Percentiles rank a stretch among this genome's conserved stretches.
Evolutionary conservation across 129 eudicot species (phyloP).

Genomic region (Silybum marianum): DNA sequence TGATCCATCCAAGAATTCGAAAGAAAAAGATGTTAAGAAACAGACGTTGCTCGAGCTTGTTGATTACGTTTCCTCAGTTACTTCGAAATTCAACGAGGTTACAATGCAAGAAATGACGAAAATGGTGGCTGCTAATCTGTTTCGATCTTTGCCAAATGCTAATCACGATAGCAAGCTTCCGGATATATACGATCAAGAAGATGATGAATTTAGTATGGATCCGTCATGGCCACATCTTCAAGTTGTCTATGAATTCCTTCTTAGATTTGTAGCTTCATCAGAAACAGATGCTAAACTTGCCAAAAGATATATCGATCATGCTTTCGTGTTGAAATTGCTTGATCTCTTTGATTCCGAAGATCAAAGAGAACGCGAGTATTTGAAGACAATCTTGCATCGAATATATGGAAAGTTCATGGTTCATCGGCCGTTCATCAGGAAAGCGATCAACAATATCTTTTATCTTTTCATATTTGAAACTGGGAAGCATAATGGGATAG

Average conservation of each 20-base stretch:
- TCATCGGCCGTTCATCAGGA: conserved; percentile 76
- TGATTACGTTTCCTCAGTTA: conserved; percentile 57
- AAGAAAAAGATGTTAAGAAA: conserved; percentile 69
- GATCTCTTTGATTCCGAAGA: conserved; percentile 65
- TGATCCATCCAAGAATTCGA: conserved; percentile 42
- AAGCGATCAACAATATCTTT: conserved; percentile 54
- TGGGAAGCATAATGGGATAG: conserved; percentile 53
- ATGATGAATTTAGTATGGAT: conserved; percentile 63
- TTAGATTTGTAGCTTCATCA: conserved; percentile 66
- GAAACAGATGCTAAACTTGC: conserved; percentile 65
- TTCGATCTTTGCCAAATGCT: conserved; percentile 50
- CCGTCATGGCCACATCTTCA: conserved; percentile 88
- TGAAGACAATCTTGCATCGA: conserved; percentile 67
- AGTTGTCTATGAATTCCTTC: conserved; percentile 69
- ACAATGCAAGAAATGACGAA: conserved; percentile 60
- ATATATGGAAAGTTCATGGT: conserved; percentile 65
- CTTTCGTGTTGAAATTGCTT: conserved; percentile 54
- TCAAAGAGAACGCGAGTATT: conserved; percentile 78
- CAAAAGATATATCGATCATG: conserved; percentile 59
- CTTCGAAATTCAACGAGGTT: conserved; percentile 59
- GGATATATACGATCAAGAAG: conserved; percentile 69
- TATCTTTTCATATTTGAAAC: conserved; percentile 51
- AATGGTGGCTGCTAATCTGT: conserved; percentile 71
- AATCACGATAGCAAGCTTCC: conserved; percentile 50
- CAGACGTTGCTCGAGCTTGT: conserved; percentile 70